Conservation (phyloP, 2,329 filamentous ascomycete genomes). For the Fusarium sp. region DNA sequence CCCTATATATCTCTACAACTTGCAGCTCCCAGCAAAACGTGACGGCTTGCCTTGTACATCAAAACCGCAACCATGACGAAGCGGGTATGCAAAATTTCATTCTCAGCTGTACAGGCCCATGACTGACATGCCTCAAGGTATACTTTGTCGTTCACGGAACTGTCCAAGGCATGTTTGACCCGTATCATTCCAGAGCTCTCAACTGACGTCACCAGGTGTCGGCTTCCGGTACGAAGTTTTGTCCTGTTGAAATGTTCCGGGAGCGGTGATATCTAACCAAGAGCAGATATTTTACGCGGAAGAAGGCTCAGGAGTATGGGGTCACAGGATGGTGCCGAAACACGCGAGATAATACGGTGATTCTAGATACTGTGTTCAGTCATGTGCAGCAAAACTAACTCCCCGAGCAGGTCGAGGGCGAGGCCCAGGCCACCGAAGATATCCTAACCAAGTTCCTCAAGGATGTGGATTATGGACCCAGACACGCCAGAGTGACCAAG, state of each 20-base stretch:
- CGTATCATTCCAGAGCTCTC: neutral
- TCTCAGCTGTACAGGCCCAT: neutral
- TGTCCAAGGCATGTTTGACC: conserved; percentile 71
- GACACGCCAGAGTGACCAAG: conserved; percentile 77
- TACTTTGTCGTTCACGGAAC: conserved; percentile 75
- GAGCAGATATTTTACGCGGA: conserved; percentile 65
- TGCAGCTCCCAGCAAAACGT: neutral
- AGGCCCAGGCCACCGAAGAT: conserved; percentile 81
- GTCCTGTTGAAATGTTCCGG: neutral
- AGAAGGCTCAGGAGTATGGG: conserved; percentile 61
- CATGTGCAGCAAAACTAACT: neutral
- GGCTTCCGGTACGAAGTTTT: conserved; percentile 61
- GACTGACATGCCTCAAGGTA: conserved; percentile 55
- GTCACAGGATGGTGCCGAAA: conserved; percentile 74
- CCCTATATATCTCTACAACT: neutral
- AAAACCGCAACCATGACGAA: conserved; percentile 46
- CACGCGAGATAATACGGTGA: conserved; percentile 66
- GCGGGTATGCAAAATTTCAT: conserved; percentile 45
- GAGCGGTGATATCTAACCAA: neutral
- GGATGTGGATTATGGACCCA: conserved; percentile 80
- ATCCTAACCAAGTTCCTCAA: conserved; percentile 77
- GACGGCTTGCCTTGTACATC: neutral
- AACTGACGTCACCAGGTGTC: conserved; percentile 60
- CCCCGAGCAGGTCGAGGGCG: conserved; percentile 80
- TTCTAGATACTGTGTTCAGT: neutral